These are phyloP conservation scores for Infundibulicybe gibba DNA, from an alignment of 768 basidiomycete species.

Conservation along the genomic window DNA sequence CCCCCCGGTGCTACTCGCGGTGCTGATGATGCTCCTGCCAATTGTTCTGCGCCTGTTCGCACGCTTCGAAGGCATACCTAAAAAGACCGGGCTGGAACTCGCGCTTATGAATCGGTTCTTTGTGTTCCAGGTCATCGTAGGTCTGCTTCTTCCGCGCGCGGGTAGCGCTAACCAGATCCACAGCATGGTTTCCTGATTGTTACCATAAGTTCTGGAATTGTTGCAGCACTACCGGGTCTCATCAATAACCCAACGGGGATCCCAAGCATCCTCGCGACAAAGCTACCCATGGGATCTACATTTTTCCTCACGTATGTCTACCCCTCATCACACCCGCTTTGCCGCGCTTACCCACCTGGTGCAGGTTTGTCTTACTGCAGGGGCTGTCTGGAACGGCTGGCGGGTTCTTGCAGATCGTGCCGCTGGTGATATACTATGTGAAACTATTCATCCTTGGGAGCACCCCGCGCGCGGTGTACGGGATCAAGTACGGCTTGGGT, in stretches of 20 bases:
- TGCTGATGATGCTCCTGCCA: slow-evolving; percentile 86
- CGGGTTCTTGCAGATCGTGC: slow-evolving; percentile 76
- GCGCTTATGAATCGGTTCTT: slow-evolving; percentile 92
- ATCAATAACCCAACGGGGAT: slow-evolving; percentile 65
- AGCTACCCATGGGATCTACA: slow-evolving; percentile 80
- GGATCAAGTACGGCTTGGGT: slow-evolving; percentile 73
- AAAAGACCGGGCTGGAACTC: slow-evolving; percentile 78
- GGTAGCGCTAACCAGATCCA: too few relatives aligned
- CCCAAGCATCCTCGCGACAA: slow-evolving; percentile 67
- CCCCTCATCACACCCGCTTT: neutral
- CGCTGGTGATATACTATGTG: slow-evolving; percentile 83
- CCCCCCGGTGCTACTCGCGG: slow-evolving; percentile 81
- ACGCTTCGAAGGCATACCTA: slow-evolving; percentile 87
- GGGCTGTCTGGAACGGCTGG: slow-evolving; percentile 77
- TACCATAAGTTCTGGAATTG: slow-evolving; percentile 79
- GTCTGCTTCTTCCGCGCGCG: slow-evolving; percentile 23
- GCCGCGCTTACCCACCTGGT: neutral
- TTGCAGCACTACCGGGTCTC: slow-evolving; percentile 63
- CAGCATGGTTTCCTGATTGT: slow-evolving; percentile 95
- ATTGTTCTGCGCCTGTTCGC: slow-evolving; percentile 80
- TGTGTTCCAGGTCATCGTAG: slow-evolving; percentile 85
- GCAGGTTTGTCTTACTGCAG: slow-evolving; percentile 74
- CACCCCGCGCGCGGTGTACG: slow-evolving; percentile 82
- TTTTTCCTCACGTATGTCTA: slow-evolving; percentile 81
- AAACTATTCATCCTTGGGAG: slow-evolving; percentile 85